Evolutionary conservation across 1,284 basidiomycete genomes (phyloP).

Genomic region (Cryptococcus deneoformans): DNA sequence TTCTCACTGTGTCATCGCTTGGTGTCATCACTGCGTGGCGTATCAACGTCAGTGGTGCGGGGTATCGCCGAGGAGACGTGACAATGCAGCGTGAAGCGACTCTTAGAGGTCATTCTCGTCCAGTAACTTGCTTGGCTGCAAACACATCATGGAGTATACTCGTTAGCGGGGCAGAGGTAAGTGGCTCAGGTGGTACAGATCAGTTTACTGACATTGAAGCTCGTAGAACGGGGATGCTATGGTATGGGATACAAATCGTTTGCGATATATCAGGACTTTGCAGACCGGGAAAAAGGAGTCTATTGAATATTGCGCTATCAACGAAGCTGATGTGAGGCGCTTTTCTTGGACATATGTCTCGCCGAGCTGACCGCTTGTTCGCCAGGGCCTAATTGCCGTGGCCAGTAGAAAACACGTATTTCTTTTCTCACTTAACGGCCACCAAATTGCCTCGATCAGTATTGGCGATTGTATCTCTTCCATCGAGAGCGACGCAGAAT

Average conservation of each 20-base stretch:
- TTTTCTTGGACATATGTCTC: not conserved
- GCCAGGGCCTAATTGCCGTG: conserved; percentile 45
- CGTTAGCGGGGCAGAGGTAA: conserved; percentile 69
- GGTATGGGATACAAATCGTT: conserved; percentile 87
- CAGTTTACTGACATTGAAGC: not conserved
- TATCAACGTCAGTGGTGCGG: conserved; percentile 45
- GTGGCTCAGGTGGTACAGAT: conserved; percentile 4
- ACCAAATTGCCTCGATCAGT: conserved; percentile 39
- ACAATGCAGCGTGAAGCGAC: conserved; percentile 61
- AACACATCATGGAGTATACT: conserved; percentile 79
- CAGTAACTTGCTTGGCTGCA: conserved; percentile 66
- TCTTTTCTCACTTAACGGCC: conserved; percentile 48
- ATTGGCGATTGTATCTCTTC: conserved; percentile 3
- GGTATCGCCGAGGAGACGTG: conserved; percentile 32
- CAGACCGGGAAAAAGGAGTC: conserved; percentile 60
- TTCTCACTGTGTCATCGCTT: conserved; percentile 73
- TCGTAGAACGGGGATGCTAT: conserved; percentile 70
- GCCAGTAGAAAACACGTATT: conserved; percentile 38
- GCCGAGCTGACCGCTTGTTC: not conserved
- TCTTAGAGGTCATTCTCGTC: conserved; percentile 69
- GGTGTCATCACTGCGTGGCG: conserved; percentile 77
- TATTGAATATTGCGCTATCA: conserved; percentile 71
- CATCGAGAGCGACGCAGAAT: not conserved
- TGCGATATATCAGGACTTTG: conserved; percentile 70
- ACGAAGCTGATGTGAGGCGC: conserved; percentile 72